phyloP scores from a whole-genome alignment of 441 rosid species.

The Aleurites moluccanus region DNA sequence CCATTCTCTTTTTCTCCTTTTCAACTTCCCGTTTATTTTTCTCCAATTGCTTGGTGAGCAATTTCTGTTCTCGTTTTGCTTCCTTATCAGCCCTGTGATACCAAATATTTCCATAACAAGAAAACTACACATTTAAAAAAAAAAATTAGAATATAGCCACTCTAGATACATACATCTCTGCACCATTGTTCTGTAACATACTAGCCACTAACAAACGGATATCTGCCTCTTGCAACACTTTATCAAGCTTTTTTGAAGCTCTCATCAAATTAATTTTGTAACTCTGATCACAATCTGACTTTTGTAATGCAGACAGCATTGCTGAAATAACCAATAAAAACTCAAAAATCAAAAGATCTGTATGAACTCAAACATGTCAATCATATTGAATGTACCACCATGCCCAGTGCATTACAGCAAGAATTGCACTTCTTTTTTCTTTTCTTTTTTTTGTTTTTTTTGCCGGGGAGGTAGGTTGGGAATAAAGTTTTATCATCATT shows the following conservation, averaged over 20 bases:
- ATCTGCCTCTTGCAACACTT: slow-evolving; percentile 55
- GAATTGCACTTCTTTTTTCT: background rate
- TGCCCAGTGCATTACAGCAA: background rate
- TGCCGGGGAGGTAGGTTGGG: too few species aligned
- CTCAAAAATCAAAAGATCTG: background rate
- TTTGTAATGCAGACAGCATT: slow-evolving; percentile 53
- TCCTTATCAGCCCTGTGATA: slow-evolving; percentile 60
- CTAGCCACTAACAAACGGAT: slow-evolving; percentile 52
- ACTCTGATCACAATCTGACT: slow-evolving; percentile 38
- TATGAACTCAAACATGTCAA: background rate
- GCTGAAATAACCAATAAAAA: slow-evolving; percentile 43
- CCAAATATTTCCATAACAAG: slow-evolving; percentile 8
- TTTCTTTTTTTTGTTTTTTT: too few species aligned
- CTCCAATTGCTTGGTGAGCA: slow-evolving; percentile 61
- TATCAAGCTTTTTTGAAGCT: slow-evolving; percentile 66
- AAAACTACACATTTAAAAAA: slow-evolving; percentile 7
- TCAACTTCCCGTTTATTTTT: slow-evolving; percentile 64
- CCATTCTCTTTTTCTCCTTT: slow-evolving; percentile 71
- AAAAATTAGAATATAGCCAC: slow-evolving; percentile 5
- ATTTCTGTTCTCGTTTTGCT: slow-evolving; percentile 58
- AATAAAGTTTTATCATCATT: background rate
- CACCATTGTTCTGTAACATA: slow-evolving; percentile 52
- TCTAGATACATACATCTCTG: slow-evolving; percentile 51
- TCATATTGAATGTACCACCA: background rate
- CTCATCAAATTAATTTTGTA: slow-evolving; percentile 38